Base-by-base conservation (phyloP, 345 rosid genomes). In the Pistacia integerrima region DNA sequence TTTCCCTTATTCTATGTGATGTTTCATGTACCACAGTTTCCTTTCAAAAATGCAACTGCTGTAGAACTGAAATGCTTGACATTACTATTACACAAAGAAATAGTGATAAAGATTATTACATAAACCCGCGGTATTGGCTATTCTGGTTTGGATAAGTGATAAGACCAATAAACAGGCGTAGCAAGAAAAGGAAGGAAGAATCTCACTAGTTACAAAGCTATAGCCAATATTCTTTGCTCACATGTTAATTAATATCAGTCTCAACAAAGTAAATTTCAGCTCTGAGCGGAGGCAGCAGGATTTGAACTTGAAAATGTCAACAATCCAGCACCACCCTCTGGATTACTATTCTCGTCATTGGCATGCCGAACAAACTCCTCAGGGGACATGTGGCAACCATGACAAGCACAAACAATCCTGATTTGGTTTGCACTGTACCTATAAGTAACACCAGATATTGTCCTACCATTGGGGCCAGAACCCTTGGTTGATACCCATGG, bases 401-500 rank as follows among this genome's bases (percentile, higher is more conserved):
- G 99, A 77, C 99, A 96, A 78, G 98, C 99, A 33, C 99, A 96
- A 11, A 96, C 99, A 9, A 96, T 93, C 83, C 80, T 87, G 70
- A 93, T 88, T 83, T 89, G 97, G 84, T 85, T 90, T 11, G 88
- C 75, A 9, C 85, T 92, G 89, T 67, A 96, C 74, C 84, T 81
- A 79, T 96, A 96, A 13, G 98, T 87, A 17, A 96, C 99, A 65
- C 99, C 99, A 0, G 98, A 96, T 69, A 96, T 92, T 20, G 97
- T 90, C 80, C 91, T 81, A 3, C 99, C 97, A 25, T 96, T 88
- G 4, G 92, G 97, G 48, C 97, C 98, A 58, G 91, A 85, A 13
- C 89, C 94, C 0, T 93, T 94, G 79, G 98, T 89, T 60, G 97
- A 96, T 70, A 96, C 98, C 99, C 99, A 94, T 3, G 98, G 99